Base-by-base conservation (phyloP, 2,329 filamentous ascomycete genomes). In the Ophiocordyceps australis region DNA sequence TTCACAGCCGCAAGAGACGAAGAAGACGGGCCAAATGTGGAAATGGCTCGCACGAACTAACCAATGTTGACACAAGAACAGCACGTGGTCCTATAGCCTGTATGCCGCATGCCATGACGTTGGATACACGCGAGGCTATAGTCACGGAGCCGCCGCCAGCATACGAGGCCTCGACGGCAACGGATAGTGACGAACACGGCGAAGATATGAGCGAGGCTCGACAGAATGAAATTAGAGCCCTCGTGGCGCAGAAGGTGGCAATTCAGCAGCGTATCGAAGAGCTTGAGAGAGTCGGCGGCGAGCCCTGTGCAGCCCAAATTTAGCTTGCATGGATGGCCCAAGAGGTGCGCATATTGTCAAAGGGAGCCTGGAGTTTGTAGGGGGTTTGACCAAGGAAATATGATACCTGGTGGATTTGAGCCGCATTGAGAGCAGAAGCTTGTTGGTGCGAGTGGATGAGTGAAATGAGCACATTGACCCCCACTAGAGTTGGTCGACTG, bases 191-290 rank as follows among this genome's bases (percentile, higher is more conserved):
- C 16, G 38, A 43, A 14, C 33, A 34, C 22, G 38, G 40, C 5
- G 31, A 29, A 14, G 40, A 29, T 14, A 17, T 35, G 28, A 17
- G 27, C 34, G 9, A 35, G 30, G 9, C 14, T 10, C 32, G 40
- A n/a, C 42, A 38, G 5, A 41, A 46, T 7, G 43, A 51, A 26
- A 48, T 50, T 8, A 35, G 35, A 26, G 39, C 31, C 5, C 35
- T 52, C 12, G 38, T 39, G 13, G 42, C 40, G n/a, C 47, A 51
- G 17, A 50, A 51, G 26, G 45, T 38, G 9, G 39, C 38, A 10
- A 49, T 52, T 14, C 43, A 49, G 28, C 43, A 42, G 12, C 47
- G 48, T 11, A 41, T 51, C 12, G 41, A 50, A 22, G 40, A 50
- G 35, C 29, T 52, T 26, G 41, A 49, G 29, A 29, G 25, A 13